Percentiles rank a stretch among this genome's conserved stretches.
Conservation (phyloP, 116 monocot genomes). For the Cymodocea nodosa region DNA sequence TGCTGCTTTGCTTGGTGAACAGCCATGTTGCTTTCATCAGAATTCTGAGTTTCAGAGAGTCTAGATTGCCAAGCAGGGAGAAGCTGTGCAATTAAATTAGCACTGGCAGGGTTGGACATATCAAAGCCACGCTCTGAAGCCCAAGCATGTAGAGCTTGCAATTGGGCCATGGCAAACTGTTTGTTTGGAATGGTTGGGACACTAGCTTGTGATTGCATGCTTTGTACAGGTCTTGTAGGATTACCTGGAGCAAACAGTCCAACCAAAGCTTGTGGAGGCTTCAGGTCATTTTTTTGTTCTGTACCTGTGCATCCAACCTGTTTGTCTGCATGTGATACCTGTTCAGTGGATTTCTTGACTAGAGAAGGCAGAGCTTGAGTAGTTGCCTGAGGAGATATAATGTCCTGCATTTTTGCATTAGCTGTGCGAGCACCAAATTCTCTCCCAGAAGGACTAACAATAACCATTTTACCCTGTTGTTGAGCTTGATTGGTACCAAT, state of each 20-base stretch:
- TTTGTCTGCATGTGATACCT: slow-evolving; percentile 22
- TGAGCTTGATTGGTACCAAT: slow-evolving; percentile 29
- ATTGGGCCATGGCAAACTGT: slow-evolving; percentile 48
- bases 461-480: slow-evolving; percentile 34
- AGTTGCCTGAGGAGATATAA: slow-evolving; percentile 41
- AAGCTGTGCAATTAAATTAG: slow-evolving; percentile 60
- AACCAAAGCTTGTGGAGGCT: slow-evolving; percentile 23
- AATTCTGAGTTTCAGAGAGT: slow-evolving; percentile 36
- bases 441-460: slow-evolving; percentile 14
- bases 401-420: slow-evolving; percentile 62
- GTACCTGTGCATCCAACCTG: slow-evolving; percentile 13
- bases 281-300: slow-evolving; percentile 37
- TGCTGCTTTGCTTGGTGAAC: slow-evolving; percentile 32
- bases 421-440: slow-evolving; percentile 24
- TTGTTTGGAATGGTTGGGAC: slow-evolving; percentile 30
- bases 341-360: slow-evolving; percentile 31
- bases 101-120: slow-evolving; percentile 60
- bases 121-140: slow-evolving; percentile 77
- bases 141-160: slow-evolving; percentile 80
- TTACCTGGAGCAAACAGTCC: slow-evolving; percentile 24
- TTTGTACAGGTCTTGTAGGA: slow-evolving; percentile 29
- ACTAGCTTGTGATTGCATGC: slow-evolving; percentile 18
- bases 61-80: slow-evolving; percentile 51
- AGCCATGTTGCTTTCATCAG: slow-evolving; percentile 24
- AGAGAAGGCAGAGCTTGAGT: slow-evolving; percentile 29